Percentiles rank a stretch among this genome's conserved stretches.
These are phyloP conservation scores for Quercus berberidifolia DNA, from an alignment of 306 rosid species.

Conservation along the genomic window DNA sequence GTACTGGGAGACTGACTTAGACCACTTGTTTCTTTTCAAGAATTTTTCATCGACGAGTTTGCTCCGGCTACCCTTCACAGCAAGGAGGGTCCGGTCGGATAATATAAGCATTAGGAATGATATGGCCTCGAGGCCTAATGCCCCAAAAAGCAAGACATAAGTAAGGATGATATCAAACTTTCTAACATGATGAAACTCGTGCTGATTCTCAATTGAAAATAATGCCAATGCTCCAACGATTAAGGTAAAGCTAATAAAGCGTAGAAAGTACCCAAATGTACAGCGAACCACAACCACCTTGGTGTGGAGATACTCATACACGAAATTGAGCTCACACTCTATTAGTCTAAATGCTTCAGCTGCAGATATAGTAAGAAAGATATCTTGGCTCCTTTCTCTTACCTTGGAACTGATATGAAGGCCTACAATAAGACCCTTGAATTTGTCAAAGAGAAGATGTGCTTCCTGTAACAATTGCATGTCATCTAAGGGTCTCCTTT, in stretches of 20 bases:
- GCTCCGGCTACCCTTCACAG: background rate
- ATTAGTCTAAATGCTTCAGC: background rate
- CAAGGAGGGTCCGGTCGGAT: conserved; percentile 1
- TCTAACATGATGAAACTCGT: background rate
- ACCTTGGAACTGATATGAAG: background rate
- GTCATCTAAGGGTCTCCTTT: too few relatives aligned
- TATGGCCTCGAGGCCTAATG: background rate
- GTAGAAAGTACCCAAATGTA: background rate
- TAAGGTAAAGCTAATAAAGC: background rate
- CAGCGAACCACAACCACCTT: background rate
- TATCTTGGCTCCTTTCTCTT: background rate
- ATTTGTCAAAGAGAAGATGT: background rate
- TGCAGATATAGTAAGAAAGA: background rate
- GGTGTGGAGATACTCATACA: conserved; percentile 2
- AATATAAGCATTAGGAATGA: background rate
- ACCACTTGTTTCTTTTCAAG: conserved; percentile 2
- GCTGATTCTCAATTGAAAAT: background rate
- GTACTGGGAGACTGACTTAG: conserved; percentile 16
- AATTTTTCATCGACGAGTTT: background rate
- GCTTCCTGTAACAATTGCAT: background rate
- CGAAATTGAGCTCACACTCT: conserved; percentile 1
- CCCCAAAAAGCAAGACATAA: background rate
- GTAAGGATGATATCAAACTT: background rate
- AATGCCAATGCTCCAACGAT: background rate
- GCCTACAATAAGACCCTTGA: background rate